Percentiles rank a stretch among this genome's conserved stretches.
Conservation (phyloP, 257 asterid genomes). For the Jacaranda mimosifolia region DNA sequence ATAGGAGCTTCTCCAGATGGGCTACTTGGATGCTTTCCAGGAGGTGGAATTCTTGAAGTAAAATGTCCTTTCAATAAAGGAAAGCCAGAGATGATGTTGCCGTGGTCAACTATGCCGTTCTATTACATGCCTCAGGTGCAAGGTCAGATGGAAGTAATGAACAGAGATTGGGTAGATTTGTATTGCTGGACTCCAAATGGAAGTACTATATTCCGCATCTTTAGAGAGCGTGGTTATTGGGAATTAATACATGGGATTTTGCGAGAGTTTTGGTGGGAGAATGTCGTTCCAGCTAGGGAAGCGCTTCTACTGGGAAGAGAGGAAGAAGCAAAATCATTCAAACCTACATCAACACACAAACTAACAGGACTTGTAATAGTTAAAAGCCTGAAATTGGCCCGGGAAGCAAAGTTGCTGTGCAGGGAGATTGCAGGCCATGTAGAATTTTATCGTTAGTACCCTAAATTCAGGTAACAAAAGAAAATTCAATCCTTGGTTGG, state of each 20-base stretch:
- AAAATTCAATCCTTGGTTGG: background rate
- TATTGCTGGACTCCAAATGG: slow-evolving; percentile 98
- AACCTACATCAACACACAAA: slow-evolving; percentile 74
- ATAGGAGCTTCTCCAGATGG: slow-evolving; percentile 99
- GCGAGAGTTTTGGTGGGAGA: slow-evolving; percentile 97
- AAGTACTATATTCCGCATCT: slow-evolving; percentile 80
- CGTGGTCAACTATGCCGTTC: slow-evolving; percentile 82
- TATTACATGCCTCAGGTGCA: slow-evolving; percentile 99
- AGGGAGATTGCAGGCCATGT: slow-evolving; percentile 89
- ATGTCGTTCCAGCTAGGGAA: slow-evolving; percentile 89
- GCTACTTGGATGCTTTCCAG: slow-evolving; percentile 65
- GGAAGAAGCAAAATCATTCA: slow-evolving; percentile 70
- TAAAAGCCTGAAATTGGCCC: slow-evolving; percentile 79
- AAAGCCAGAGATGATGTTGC: slow-evolving; percentile 79
- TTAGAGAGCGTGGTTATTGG: slow-evolving; percentile 81
- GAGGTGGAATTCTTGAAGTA: slow-evolving; percentile 90
- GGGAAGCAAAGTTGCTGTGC: slow-evolving; percentile 77
- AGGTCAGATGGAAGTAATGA: slow-evolving; percentile 98
- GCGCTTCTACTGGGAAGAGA: slow-evolving; percentile 65
- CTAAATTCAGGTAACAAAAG: too few relatives aligned
- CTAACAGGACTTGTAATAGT: slow-evolving; percentile 72
- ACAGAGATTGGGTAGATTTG: slow-evolving; percentile 89
- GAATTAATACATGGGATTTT: slow-evolving; percentile 68
- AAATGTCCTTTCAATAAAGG: slow-evolving; percentile 97
- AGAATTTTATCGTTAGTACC: slow-evolving; percentile 50